Evolutionary conservation across 2,329 filamentous ascomycete genomes (phyloP).

Genomic region (Dissoconium aciculare): DNA sequence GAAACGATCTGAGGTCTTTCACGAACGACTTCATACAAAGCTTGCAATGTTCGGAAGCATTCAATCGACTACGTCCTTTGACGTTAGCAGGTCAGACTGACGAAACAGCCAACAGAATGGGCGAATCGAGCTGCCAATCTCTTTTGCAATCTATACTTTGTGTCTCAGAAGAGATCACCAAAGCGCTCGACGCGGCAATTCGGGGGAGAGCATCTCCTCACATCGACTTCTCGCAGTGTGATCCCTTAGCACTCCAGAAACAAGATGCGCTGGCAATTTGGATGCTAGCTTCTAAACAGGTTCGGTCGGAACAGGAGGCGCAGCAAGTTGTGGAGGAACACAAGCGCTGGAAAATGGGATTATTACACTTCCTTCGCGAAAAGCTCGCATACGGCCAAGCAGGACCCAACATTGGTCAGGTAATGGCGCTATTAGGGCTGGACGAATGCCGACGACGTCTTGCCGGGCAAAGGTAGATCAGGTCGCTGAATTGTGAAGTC

Average conservation of each 20-base stretch:
- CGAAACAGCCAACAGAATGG: too few relatives aligned
- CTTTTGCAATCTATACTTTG: too few relatives aligned
- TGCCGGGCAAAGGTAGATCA: conserved; percentile 2
- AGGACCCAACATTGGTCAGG: conserved; percentile 39
- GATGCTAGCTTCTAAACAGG: not conserved
- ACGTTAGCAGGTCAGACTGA: too few relatives aligned
- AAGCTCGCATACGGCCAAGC: conserved; percentile 38
- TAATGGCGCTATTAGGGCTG: conserved; percentile 41
- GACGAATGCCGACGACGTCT: conserved; percentile 32
- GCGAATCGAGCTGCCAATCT: too few relatives aligned
- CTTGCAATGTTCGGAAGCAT: too few relatives aligned
- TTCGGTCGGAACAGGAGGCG: not conserved
- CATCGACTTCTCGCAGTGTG: not conserved
- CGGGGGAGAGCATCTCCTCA: not conserved
- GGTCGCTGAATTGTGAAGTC: conserved; percentile 4
- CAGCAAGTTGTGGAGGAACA: conserved; percentile 2
- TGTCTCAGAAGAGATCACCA: not conserved
- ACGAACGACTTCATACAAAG: not conserved
- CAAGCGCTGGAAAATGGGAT: conserved; percentile 19
- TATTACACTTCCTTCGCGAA: conserved; percentile 44
- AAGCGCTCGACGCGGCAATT: not conserved
- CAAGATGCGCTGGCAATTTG: not conserved
- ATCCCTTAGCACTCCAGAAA: too few relatives aligned
- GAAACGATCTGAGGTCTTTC: not conserved
- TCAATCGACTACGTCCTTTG: too few relatives aligned